Evolutionary conservation across 352 stramenopile species (phyloP).

Genomic region (Globisporangium radiosum): DNA sequence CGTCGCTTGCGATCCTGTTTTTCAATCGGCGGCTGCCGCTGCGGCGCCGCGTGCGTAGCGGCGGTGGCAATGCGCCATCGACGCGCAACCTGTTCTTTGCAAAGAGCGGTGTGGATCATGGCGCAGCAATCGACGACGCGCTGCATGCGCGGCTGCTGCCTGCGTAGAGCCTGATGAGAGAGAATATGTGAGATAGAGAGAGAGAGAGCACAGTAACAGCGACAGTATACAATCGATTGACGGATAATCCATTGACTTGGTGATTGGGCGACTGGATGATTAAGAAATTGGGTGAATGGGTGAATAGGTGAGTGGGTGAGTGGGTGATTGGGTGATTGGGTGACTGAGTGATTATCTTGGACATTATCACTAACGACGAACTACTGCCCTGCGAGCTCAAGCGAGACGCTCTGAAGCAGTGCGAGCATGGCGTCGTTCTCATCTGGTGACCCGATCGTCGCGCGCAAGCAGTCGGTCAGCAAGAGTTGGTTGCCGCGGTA

Average conservation of each 20-base stretch:
- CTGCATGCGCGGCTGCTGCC: constrained; percentile 47
- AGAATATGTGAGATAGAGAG: not conserved
- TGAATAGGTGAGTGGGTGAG: too few species aligned
- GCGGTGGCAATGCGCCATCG: not conserved
- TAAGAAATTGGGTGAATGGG: too few species aligned
- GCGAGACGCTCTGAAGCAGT: constrained; percentile 64
- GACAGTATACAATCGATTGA: not conserved
- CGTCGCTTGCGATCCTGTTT: constrained; percentile 69
- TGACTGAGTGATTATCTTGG: not conserved
- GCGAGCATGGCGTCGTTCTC: constrained; percentile 94
- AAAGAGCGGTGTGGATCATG: constrained; percentile 19
- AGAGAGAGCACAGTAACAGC: too few species aligned
- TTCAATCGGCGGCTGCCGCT: constrained; percentile 77
- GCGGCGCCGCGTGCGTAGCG: constrained; percentile 20
- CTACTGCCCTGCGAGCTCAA: constrained; percentile 23
- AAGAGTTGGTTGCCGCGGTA: constrained; percentile 96
- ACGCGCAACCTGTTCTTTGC: constrained; percentile 36
- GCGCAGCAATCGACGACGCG: constrained; percentile 10
- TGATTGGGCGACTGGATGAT: too few species aligned
- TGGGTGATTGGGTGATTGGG: too few species aligned
- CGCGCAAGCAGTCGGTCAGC: constrained; percentile 92
- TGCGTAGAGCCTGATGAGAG: too few species aligned
- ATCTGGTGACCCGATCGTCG: constrained; percentile 90
- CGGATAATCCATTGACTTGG: too few species aligned
- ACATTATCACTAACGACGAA: not conserved